Evolutionary conservation across 257 asterid species (phyloP).

Genomic region (Ehretia macrophylla): DNA sequence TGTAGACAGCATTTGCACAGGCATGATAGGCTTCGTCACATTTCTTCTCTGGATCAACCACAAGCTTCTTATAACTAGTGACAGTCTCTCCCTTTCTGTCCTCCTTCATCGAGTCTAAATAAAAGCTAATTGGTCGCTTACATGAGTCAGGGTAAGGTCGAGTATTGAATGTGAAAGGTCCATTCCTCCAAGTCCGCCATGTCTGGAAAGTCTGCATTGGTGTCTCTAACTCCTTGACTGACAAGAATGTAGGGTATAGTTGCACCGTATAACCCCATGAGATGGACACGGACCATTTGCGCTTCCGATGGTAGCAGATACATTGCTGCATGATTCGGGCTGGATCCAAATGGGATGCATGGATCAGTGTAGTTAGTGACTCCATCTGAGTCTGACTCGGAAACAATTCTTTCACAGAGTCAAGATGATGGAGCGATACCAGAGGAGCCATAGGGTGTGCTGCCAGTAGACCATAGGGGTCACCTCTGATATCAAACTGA

Average conservation of each 20-base stretch:
- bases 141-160: constrained; percentile 58
- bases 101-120: constrained; percentile 32
- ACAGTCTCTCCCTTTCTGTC: constrained; percentile 21
- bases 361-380: constrained; percentile 42
- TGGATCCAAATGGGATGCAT: constrained; percentile 59
- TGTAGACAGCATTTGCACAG: constrained; percentile 32
- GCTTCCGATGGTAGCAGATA: constrained; percentile 47
- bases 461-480: constrained; percentile 67
- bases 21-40: constrained; percentile 31
- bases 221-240: constrained; percentile 55
- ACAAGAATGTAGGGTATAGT: constrained; percentile 45
- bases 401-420: constrained; percentile 49
- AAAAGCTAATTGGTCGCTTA: constrained; percentile 45
- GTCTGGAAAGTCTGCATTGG: constrained; percentile 77
- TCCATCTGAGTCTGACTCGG: constrained; percentile 53
- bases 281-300: constrained; percentile 72
- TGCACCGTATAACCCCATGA: constrained; percentile 86
- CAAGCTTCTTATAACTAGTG: constrained; percentile 44
- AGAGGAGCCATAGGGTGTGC: constrained; percentile 84
- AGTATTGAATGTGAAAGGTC: constrained; percentile 86
- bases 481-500: constrained; percentile 80
- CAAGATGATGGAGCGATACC: constrained; percentile 89
- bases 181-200: constrained; percentile 54
- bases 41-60: constrained; percentile 7
- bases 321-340: constrained; percentile 61